Percentiles rank a stretch among this genome's conserved stretches.
Evolutionary conservation across 371 early-diverging fungal genomes (phyloP).

Genomic region (Zancudomyces culisetae): DNA sequence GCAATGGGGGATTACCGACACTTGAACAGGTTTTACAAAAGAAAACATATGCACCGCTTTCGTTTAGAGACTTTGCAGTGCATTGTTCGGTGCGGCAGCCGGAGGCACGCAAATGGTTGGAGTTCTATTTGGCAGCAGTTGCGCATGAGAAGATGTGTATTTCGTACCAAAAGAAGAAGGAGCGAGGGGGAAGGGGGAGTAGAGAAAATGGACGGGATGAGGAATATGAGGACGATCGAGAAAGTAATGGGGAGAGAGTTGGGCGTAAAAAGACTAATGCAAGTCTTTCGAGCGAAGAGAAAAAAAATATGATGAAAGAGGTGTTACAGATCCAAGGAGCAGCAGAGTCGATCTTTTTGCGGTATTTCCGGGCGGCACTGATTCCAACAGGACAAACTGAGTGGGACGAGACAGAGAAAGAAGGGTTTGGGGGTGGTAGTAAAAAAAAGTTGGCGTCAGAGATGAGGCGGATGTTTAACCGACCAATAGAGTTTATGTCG

Average conservation of each 20-base stretch:
- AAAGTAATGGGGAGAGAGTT: neutral
- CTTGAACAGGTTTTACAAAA: conserved; percentile 23
- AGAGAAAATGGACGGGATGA: conserved; percentile 7
- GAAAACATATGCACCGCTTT: conserved; percentile 19
- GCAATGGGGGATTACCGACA: conserved; percentile 23
- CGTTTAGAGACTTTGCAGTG: conserved; percentile 24
- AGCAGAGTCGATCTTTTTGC: conserved; percentile 21
- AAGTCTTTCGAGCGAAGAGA: neutral
- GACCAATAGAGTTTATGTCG: neutral
- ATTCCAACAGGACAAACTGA: conserved; percentile 8
- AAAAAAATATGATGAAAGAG: conserved; percentile 3
- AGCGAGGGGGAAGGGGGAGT: conserved; percentile 6
- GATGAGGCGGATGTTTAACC: neutral
- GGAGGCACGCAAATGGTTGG: conserved; percentile 25
- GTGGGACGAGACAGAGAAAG: neutral
- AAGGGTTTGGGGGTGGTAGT: neutral
- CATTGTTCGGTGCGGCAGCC: conserved; percentile 26
- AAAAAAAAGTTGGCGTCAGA: neutral
- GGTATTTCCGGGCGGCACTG: conserved; percentile 24
- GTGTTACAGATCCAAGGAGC: conserved; percentile 23
- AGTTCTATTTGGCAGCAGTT: conserved; percentile 26
- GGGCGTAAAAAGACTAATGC: neutral
- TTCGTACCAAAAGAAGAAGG: conserved; percentile 7
- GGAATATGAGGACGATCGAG: neutral
- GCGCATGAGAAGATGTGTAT: conserved; percentile 26